Conservation (phyloP, 257 asterid species). For the Craterostigma plantagineum region DNA sequence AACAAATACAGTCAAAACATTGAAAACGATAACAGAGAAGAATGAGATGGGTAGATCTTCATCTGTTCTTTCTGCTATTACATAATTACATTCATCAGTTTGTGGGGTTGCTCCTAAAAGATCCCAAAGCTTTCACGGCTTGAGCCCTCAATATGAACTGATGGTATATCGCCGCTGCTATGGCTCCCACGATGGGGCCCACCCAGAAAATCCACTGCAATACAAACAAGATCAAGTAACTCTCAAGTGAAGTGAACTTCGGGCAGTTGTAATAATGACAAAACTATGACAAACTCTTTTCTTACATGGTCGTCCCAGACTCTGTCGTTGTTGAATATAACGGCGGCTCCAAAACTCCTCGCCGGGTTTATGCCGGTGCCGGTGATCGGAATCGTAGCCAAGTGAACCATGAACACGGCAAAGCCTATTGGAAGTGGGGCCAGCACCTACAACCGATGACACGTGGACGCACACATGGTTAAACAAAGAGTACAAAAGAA, state of each 20-base stretch:
- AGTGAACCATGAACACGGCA: constrained; percentile 64
- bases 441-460: constrained; percentile 25
- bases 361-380: constrained; percentile 71
- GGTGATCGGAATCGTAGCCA: constrained; percentile 55
- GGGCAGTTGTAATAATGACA: neutral
- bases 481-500: neutral
- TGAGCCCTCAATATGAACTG: constrained; percentile 53
- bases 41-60: too few relatives aligned
- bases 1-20: too few relatives aligned
- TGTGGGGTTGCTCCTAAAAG: constrained; percentile 52
- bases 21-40: too few relatives aligned
- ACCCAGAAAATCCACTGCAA: constrained; percentile 74
- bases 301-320: constrained; percentile 50
- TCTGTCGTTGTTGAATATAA: constrained; percentile 26
- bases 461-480: neutral
- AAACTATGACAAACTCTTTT: neutral
- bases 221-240: too few relatives aligned
- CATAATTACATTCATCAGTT: constrained; percentile 13
- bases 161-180: constrained; percentile 49
- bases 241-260: too few relatives aligned
- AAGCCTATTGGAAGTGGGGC: constrained; percentile 65
- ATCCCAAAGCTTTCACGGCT: constrained; percentile 50
- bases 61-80: too few relatives aligned
- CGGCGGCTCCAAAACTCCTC: constrained; percentile 62
- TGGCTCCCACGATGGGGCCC: constrained; percentile 52